Conservation (phyloP, 148 eudicot species). For the Vaccinium macrocarpon region DNA sequence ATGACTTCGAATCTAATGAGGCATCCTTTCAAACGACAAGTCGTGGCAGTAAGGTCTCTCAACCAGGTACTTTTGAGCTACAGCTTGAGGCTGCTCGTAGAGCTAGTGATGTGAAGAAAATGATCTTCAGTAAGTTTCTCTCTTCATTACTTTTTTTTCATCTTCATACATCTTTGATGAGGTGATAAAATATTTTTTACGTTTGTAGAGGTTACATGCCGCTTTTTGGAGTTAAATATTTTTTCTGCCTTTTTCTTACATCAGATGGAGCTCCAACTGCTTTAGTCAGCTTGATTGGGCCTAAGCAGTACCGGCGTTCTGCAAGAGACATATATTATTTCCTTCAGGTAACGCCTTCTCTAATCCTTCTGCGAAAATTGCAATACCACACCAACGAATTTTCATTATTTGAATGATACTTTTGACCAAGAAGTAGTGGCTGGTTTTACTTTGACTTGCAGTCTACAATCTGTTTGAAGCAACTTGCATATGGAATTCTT, state of each 20-base stretch:
- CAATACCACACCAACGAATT: not conserved
- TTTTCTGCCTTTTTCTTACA: constrained; percentile 1
- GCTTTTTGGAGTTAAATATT: not conserved
- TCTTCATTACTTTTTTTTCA: not conserved
- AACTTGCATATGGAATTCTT: constrained; percentile 69
- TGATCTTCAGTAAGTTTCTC: constrained; percentile 58
- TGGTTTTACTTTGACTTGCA: constrained; percentile 34
- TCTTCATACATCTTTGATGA: not conserved
- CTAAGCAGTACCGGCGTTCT: constrained; percentile 79
- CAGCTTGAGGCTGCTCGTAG: constrained; percentile 94
- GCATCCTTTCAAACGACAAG: constrained; percentile 45
- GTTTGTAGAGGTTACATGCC: not conserved
- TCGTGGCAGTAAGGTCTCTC: constrained; percentile 34
- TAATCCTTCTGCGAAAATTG: not conserved
- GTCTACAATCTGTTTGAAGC: constrained; percentile 88
- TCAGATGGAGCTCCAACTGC: constrained; percentile 94
- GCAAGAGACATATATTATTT: constrained; percentile 85
- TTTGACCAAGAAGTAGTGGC: constrained; percentile 12
- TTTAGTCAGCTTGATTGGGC: constrained; percentile 86
- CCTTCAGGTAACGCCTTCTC: constrained; percentile 59
- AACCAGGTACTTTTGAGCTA: constrained; percentile 66
- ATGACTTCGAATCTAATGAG: constrained; percentile 37
- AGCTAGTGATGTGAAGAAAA: constrained; percentile 79
- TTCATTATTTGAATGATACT: not conserved
- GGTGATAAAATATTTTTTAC: not conserved